A percentile compares a stretch with the other conserved stretches of the same genome.
Conservation (phyloP, 768 basidiomycete species). For the Agaricus subrufescens region DNA sequence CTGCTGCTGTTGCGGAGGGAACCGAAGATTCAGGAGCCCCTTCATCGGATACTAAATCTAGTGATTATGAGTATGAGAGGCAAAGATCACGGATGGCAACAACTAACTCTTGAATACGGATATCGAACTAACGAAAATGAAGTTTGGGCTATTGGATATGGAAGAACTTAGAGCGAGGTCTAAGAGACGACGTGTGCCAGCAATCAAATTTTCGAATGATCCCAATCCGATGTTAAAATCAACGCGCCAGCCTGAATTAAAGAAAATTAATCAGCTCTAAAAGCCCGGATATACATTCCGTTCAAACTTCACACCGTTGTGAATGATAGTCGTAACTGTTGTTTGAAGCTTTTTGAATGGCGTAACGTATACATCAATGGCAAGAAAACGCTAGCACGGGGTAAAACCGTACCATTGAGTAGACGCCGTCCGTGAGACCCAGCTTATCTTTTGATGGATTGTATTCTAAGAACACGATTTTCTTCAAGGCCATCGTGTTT, state of each 20-base stretch:
- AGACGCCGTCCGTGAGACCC: not conserved
- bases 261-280: not conserved
- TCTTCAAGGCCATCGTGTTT: not conserved
- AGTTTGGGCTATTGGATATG: not conserved
- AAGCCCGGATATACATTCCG: not conserved
- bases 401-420: not conserved
- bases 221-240: not conserved
- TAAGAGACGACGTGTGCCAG: not conserved
- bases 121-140: slow-evolving; percentile 2
- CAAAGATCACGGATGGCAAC: too few relatives aligned
- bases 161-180: not conserved
- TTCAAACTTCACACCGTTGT: not conserved
- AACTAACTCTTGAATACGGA: not conserved
- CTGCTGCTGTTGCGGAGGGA: not conserved
- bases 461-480: not conserved
- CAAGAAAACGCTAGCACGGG: not conserved
- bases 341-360: slow-evolving; percentile 16
- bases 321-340: not conserved
- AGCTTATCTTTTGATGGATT: not conserved
- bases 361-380: not conserved
- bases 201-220: not conserved
- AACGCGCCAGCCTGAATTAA: not conserved
- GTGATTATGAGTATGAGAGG: not conserved
- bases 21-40: not conserved
- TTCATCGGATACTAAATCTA: not conserved